Conservation (phyloP, 2,329 filamentous ascomycete genomes). For the Talaromyces marneffei region DNA sequence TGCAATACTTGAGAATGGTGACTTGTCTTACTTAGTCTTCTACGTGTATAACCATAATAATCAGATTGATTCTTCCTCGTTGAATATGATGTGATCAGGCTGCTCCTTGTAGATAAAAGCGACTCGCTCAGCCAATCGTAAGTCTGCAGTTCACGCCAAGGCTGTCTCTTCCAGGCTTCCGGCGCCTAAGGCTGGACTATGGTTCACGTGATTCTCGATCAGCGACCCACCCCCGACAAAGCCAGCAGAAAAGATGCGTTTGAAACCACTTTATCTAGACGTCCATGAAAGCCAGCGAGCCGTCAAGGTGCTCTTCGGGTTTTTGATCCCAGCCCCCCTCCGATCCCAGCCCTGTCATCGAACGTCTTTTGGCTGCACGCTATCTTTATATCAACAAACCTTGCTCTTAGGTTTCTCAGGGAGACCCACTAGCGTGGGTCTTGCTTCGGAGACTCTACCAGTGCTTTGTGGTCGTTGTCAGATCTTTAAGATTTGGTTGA, state of each 20-base stretch:
- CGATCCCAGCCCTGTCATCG: background rate
- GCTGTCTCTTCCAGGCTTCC: background rate
- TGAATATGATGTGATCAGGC: background rate
- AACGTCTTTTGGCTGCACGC: background rate
- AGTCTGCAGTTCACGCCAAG: background rate
- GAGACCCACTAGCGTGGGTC: slow-evolving; percentile 1
- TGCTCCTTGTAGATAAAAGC: background rate
- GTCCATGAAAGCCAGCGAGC: background rate
- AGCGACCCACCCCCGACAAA: background rate
- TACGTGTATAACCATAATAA: background rate
- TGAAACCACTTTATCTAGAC: background rate
- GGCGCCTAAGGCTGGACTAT: background rate
- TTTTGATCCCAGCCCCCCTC: background rate
- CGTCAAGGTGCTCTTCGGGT: background rate
- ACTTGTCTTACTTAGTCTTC: background rate
- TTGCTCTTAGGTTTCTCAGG: background rate
- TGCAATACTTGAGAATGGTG: background rate
- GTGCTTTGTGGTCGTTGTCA: background rate
- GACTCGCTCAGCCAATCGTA: background rate
- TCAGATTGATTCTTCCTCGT: background rate
- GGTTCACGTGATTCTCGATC: background rate
- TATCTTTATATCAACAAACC: background rate
- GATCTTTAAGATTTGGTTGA: background rate
- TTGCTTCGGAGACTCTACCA: background rate
- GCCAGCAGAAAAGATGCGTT: background rate